Conservation (phyloP, 208 protist species). For the Crithidia acanthocephali region DNA sequence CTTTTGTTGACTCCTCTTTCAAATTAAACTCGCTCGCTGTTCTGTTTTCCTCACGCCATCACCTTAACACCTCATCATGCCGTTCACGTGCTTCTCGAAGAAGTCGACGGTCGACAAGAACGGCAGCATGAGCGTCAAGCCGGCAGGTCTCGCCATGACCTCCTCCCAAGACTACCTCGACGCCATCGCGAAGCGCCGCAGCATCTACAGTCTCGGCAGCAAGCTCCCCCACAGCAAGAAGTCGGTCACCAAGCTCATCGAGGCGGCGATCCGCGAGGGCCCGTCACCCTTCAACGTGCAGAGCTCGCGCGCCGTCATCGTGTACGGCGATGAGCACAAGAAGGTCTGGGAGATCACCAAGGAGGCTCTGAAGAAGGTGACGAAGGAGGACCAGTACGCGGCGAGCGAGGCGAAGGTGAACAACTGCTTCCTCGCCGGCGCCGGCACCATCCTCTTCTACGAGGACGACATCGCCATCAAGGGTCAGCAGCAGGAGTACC, state of each 20-base stretch:
- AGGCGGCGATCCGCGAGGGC: conserved; percentile 37
- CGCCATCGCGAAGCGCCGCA: conserved; percentile 36
- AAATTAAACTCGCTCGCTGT: no score
- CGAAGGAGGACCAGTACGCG: conserved; percentile 30
- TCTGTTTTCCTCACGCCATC: no score
- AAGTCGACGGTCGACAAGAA: conserved; percentile 19
- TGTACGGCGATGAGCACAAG: conserved; percentile 56
- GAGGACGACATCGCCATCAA: conserved; percentile 43
- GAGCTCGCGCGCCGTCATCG: conserved; percentile 51
- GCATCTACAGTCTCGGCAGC: conserved; percentile 44
- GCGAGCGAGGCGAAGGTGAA: conserved; percentile 45
- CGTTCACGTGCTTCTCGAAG: conserved; percentile 20
- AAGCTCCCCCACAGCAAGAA: conserved; percentile 43
- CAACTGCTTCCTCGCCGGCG: conserved; percentile 49
- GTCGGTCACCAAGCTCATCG: conserved; percentile 38
- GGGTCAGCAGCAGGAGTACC: conserved; percentile 47
- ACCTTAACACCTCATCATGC: conserved; percentile 7
- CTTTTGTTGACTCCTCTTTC: no score
- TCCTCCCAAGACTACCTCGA: neutral
- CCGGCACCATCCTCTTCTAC: conserved; percentile 64
- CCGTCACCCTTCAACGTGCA: conserved; percentile 66
- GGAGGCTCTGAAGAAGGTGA: conserved; percentile 42
- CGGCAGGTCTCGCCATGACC: neutral
- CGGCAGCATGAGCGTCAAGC: neutral
- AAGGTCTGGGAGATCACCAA: conserved; percentile 57